phyloP scores from a whole-genome alignment of 495 filamentous ascomycete species.

The Tuber indicum region DNA sequence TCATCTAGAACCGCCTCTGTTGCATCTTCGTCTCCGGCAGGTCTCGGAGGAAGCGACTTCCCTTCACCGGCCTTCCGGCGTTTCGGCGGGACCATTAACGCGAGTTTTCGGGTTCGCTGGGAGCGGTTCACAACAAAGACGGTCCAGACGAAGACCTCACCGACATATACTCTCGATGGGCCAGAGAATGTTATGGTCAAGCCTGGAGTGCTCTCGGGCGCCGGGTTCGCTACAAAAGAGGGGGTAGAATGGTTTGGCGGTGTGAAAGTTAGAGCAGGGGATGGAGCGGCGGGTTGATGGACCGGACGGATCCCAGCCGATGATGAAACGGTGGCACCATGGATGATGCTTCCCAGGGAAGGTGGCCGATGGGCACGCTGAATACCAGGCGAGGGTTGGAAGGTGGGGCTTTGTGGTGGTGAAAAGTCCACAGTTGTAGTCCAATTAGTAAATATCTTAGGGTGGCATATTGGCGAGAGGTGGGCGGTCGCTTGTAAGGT shows the following conservation, averaged over 20 bases:
- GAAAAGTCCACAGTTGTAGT: constrained; percentile 77
- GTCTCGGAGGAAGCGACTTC: constrained; percentile 53
- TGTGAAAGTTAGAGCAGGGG: constrained; percentile 52
- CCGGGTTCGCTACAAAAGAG: constrained; percentile 49
- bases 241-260: constrained; percentile 48
- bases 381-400: constrained; percentile 53
- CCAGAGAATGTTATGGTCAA: constrained; percentile 42
- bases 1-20: constrained; percentile 81
- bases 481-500: constrained; percentile 60
- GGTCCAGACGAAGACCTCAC: constrained; percentile 75
- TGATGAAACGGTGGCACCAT: constrained; percentile 44
- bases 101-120: constrained; percentile 61
- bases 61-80: constrained; percentile 62
- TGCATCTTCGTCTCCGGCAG: constrained; percentile 46
- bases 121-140: constrained; percentile 81
- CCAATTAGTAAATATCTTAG: constrained; percentile 73
- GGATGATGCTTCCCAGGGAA: constrained; percentile 48
- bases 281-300: constrained; percentile 45
- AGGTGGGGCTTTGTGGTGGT: constrained; percentile 52
- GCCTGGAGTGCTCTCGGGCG: constrained; percentile 39
- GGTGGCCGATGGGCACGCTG: constrained; percentile 60
- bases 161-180: constrained; percentile 52
- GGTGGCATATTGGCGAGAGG: constrained; percentile 59
- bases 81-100: constrained; percentile 70
- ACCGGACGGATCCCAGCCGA: constrained; percentile 44